phyloP scores from a whole-genome alignment of 495 filamentous ascomycete genomes.

The Glonium stellatum region DNA sequence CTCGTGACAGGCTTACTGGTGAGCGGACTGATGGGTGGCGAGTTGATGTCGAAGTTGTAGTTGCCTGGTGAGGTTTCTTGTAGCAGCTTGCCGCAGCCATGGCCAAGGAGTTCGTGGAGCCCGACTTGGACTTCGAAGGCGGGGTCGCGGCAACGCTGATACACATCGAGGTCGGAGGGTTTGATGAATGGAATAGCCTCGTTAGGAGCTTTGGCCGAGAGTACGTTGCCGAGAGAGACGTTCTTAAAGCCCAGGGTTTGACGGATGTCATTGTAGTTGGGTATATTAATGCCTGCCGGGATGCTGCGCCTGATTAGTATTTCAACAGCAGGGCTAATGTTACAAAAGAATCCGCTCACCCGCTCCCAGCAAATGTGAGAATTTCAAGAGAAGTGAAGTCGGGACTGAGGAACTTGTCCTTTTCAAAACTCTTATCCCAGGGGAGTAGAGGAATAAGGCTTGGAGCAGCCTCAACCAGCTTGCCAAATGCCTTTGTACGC shows the following conservation, averaged over 20 bases:
- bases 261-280: slow-evolving; percentile 77
- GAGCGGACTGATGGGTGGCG: slow-evolving; percentile 75
- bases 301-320: slow-evolving; percentile 43
- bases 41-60: slow-evolving; percentile 78
- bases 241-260: slow-evolving; percentile 92
- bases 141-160: slow-evolving; percentile 67
- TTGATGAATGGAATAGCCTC: slow-evolving; percentile 86
- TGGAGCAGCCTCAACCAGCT: slow-evolving; percentile 72
- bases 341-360: slow-evolving; percentile 20
- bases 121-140: slow-evolving; percentile 95
- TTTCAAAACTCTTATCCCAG: slow-evolving; percentile 85
- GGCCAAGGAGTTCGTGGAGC: slow-evolving; percentile 90
- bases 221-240: slow-evolving; percentile 82
- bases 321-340: slow-evolving; percentile 6
- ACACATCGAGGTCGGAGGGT: slow-evolving; percentile 66
- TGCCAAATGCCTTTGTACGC: slow-evolving; percentile 81
- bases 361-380: slow-evolving; percentile 65
- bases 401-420: slow-evolving; percentile 86
- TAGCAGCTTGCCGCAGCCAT: slow-evolving; percentile 90
- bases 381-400: slow-evolving; percentile 68
- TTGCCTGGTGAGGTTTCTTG: slow-evolving; percentile 75
- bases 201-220: slow-evolving; percentile 80
- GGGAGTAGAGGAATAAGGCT: slow-evolving; percentile 80
- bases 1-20: slow-evolving; percentile 68
- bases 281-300: slow-evolving; percentile 72